Percentiles rank a stretch among this genome's conserved stretches.
These are phyloP conservation scores for Endoconidiophora polonica DNA, from an alignment of 2,329 filamentous ascomycete genomes.

Conservation along the genomic window DNA sequence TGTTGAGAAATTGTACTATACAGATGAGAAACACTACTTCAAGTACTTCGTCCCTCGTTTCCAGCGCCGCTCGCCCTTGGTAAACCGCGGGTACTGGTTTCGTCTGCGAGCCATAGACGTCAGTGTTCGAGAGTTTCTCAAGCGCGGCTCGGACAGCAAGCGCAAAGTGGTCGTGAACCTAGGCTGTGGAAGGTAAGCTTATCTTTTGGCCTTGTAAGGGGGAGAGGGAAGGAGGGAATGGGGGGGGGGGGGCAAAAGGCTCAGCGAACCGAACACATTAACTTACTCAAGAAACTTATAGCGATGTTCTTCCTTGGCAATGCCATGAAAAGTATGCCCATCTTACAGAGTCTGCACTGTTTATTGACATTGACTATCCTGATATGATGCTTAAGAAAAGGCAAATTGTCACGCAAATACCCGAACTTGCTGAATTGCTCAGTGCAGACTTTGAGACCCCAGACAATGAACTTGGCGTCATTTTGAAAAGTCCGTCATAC, in stretches of 20 bases:
- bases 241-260: too few relatives aligned
- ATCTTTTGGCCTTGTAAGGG: too few relatives aligned
- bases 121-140: constrained; percentile 57
- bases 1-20: constrained; percentile 76
- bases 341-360: constrained; percentile 41
- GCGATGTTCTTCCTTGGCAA: constrained; percentile 77
- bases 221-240: too few relatives aligned
- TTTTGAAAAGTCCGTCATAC: constrained; percentile 54
- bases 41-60: constrained; percentile 76
- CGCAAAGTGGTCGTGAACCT: constrained; percentile 69
- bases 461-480: constrained; percentile 22
- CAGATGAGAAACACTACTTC: constrained; percentile 65
- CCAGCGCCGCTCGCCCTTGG: constrained; percentile 67
- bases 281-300: constrained; percentile 21
- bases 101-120: constrained; percentile 69
- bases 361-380: constrained; percentile 76
- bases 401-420: constrained; percentile 45
- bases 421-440: constrained; percentile 32
- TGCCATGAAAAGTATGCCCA: constrained; percentile 51
- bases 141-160: constrained; percentile 23
- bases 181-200: constrained; percentile 70
- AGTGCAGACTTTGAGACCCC: constrained; percentile 21
- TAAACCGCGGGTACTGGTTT: constrained; percentile 80
- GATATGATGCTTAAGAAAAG: constrained; percentile 63
- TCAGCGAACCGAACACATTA: not conserved